Evolutionary conservation across 257 asterid genomes (phyloP).

Genomic region (Echium plantagineum): DNA sequence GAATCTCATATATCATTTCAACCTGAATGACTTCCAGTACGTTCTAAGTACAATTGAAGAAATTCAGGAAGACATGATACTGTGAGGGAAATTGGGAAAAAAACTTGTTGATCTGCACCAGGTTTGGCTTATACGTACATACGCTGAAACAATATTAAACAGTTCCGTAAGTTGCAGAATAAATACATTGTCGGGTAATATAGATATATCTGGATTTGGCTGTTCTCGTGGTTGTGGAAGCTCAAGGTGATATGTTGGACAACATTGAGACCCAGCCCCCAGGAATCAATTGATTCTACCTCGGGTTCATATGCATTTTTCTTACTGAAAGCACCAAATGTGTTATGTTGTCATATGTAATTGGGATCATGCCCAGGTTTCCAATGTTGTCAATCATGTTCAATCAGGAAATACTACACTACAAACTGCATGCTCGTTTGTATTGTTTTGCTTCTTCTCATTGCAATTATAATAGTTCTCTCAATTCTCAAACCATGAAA

Average conservation of each 20-base stretch:
- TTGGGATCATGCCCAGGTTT: conserved; percentile 38
- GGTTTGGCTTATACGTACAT: conserved; percentile 21
- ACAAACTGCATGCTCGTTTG: conserved; percentile 57
- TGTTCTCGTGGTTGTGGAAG: conserved; percentile 68
- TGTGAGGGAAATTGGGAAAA: conserved; percentile 71
- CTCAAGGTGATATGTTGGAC: conserved; percentile 76
- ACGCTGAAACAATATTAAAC: not conserved
- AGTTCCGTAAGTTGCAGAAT: conserved; percentile 3
- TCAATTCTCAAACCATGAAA: conserved; percentile 67
- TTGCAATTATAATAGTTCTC: conserved; percentile 48
- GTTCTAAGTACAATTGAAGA: conserved; percentile 82
- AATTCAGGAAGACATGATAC: conserved; percentile 84
- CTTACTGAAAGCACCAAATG: not conserved
- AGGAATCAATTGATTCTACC: conserved; percentile 29
- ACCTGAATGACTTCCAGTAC: too few relatives aligned
- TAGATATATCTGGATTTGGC: conserved; percentile 82
- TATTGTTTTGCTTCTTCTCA: conserved; percentile 36
- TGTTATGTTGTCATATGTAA: conserved; percentile 11
- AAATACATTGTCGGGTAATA: conserved; percentile 9
- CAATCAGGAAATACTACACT: conserved; percentile 54
- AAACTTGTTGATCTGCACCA: conserved; percentile 79
- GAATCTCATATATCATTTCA: too few relatives aligned
- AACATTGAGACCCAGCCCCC: conserved; percentile 88
- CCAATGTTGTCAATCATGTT: conserved; percentile 57
- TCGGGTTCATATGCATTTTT: not conserved